Conservation (phyloP, 177 flowering plant genomes). For the Vitis hybrid region DNA sequence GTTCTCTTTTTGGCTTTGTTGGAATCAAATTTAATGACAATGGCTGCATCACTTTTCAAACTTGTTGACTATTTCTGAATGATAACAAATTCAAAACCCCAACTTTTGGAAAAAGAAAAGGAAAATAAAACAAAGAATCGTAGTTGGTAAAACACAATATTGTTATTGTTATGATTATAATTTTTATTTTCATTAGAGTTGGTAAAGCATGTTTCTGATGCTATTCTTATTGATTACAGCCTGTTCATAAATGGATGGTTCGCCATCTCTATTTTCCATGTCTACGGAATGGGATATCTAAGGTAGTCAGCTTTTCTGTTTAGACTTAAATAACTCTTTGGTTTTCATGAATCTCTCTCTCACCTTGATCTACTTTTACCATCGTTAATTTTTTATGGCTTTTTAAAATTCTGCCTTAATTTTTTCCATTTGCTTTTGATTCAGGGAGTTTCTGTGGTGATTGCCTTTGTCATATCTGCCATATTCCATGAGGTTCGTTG, state of each 20-base stretch:
- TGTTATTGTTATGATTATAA: not conserved
- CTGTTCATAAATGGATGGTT: slow-evolving; percentile 99
- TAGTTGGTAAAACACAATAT: not conserved
- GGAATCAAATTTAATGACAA: no score
- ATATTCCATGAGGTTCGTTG: slow-evolving; percentile 79
- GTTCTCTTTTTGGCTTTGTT: no score
- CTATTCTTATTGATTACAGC: slow-evolving; percentile 46
- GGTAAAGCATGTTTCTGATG: slow-evolving; percentile 15
- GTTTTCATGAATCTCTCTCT: not conserved
- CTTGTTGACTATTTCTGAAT: no score
- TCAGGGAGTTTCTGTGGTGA: slow-evolving; percentile 67
- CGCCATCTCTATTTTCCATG: slow-evolving; percentile 95
- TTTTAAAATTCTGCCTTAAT: not conserved
- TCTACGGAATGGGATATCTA: slow-evolving; percentile 72
- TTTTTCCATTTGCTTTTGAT: slow-evolving; percentile 10
- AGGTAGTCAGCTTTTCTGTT: slow-evolving; percentile 44
- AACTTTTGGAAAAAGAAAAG: no score
- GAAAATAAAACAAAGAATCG: no score
- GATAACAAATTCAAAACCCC: no score
- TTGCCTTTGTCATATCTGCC: slow-evolving; percentile 73
- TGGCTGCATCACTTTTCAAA: no score
- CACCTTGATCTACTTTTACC: no score
- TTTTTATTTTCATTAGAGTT: no score
- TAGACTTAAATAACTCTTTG: not conserved
- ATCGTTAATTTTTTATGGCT: not conserved